phyloP scores from a whole-genome alignment of 2,329 filamentous ascomycete genomes.

The Chrysoporthe puriensis region DNA sequence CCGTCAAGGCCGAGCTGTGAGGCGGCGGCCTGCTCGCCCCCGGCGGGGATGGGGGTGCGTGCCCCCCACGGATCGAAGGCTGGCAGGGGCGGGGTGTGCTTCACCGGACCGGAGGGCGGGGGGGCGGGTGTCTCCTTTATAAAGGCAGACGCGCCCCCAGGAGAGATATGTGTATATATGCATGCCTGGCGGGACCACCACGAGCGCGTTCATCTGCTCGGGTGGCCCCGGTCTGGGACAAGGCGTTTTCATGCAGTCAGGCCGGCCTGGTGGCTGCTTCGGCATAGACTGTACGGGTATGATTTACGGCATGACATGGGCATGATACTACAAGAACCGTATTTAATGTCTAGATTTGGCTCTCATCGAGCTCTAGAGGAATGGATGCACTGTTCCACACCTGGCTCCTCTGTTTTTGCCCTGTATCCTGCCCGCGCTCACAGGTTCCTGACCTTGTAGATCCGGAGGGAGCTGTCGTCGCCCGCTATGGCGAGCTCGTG shows the following conservation, averaged over 20 bases:
- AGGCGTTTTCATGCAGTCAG: neutral
- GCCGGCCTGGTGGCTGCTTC: neutral
- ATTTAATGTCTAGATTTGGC: conserved; percentile 25
- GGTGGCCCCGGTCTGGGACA: neutral
- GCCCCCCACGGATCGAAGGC: too few relatives aligned
- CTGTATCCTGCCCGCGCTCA: neutral
- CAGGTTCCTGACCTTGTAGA: conserved; percentile 51
- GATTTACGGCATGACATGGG: conserved; percentile 17
- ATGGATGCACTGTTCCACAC: conserved; percentile 24
- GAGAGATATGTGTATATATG: too few relatives aligned
- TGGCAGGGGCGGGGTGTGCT: too few relatives aligned
- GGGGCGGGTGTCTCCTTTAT: too few relatives aligned
- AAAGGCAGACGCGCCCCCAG: too few relatives aligned
- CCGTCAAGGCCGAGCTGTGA: conserved; percentile 43
- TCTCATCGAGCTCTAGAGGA: conserved; percentile 14
- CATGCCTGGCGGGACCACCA: neutral
- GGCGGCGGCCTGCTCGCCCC: neutral
- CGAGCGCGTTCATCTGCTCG: neutral
- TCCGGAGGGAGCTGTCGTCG: conserved; percentile 63
- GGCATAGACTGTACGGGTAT: neutral
- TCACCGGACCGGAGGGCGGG: too few relatives aligned
- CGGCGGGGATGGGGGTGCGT: neutral
- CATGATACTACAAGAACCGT: conserved; percentile 12
- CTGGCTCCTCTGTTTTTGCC: neutral
- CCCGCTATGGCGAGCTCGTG: conserved; percentile 58